phyloP scores from a whole-genome alignment of 495 filamentous ascomycete genomes.

The Talaromyces stipitatus region DNA sequence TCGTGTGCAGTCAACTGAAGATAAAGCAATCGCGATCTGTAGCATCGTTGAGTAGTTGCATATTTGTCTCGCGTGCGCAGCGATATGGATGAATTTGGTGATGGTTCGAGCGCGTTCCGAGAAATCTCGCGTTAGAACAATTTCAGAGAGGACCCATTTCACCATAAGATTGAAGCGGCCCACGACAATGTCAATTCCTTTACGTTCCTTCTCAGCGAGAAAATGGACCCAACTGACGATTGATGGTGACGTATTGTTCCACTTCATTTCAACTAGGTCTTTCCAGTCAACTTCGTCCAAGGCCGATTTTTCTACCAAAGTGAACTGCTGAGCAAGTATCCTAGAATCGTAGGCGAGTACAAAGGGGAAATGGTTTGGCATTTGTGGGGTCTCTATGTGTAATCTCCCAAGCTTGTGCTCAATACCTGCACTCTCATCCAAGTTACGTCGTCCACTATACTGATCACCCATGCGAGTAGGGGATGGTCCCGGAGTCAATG shows the following conservation, averaged over 20 bases:
- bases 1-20: constrained; percentile 71
- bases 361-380: constrained; percentile 68
- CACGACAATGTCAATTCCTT: constrained; percentile 90
- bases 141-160: constrained; percentile 92
- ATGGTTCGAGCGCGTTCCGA: constrained; percentile 79
- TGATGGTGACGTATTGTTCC: constrained; percentile 64
- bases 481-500: constrained; percentile 45
- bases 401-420: constrained; percentile 7
- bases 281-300: constrained; percentile 96
- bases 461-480: constrained; percentile 20
- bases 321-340: constrained; percentile 86
- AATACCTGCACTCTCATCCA: constrained; percentile 16
- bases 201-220: constrained; percentile 69
- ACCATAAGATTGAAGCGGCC: constrained; percentile 96
- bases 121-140: constrained; percentile 73
- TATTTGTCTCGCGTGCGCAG: constrained; percentile 71
- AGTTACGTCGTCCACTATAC: neutral
- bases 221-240: constrained; percentile 85
- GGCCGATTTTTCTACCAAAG: constrained; percentile 91
- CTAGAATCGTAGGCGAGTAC: constrained; percentile 87
- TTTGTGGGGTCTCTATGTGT: neutral
- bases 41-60: constrained; percentile 97
- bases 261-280: constrained; percentile 90
- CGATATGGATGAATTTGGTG: constrained; percentile 88
- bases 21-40: constrained; percentile 85